phyloP scores from a whole-genome alignment of 371 early-diverging fungal species.

The Syncephalastrum racemosum region DNA sequence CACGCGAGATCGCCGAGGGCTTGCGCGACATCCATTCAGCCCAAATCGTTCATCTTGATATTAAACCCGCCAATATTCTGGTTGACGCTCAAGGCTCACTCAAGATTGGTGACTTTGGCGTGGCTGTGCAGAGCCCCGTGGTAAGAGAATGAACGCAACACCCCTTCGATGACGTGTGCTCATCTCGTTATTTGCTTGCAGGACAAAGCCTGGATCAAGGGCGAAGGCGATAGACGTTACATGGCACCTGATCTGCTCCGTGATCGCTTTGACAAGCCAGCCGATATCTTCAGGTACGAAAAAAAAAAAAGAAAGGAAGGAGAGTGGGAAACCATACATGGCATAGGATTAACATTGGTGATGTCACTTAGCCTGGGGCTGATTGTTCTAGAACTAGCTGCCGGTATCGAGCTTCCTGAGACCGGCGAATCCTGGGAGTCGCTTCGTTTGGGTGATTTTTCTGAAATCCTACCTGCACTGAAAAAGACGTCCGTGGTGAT shows the following conservation, averaged over 20 bases:
- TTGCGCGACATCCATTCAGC: slow-evolving; percentile 72
- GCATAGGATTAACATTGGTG: neutral
- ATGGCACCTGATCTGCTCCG: slow-evolving; percentile 92
- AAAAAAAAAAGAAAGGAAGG: neutral
- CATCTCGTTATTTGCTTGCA: neutral
- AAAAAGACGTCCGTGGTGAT: slow-evolving; percentile 9
- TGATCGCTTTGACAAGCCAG: slow-evolving; percentile 74
- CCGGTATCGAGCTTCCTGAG: slow-evolving; percentile 79
- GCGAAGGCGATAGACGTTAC: slow-evolving; percentile 95
- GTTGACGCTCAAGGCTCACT: slow-evolving; percentile 61
- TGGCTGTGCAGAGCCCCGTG: slow-evolving; percentile 65
- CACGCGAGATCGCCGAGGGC: slow-evolving; percentile 76
- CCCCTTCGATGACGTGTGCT: neutral
- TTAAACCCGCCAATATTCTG: slow-evolving; percentile 89
- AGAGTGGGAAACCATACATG: neutral
- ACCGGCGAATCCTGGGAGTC: slow-evolving; percentile 87
- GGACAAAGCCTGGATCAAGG: slow-evolving; percentile 37
- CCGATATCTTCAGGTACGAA: slow-evolving; percentile 86
- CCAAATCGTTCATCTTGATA: slow-evolving; percentile 79
- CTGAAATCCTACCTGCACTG: slow-evolving; percentile 32
- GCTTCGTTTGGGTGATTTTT: slow-evolving; percentile 75
- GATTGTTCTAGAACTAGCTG: slow-evolving; percentile 84
- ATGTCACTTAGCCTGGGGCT: slow-evolving; percentile 75
- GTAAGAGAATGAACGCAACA: slow-evolving; percentile 27
- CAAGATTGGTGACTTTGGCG: slow-evolving; percentile 91